These are phyloP conservation scores for Nemophila menziesii DNA, from an alignment of 257 asterid species.

Conservation along the genomic window DNA sequence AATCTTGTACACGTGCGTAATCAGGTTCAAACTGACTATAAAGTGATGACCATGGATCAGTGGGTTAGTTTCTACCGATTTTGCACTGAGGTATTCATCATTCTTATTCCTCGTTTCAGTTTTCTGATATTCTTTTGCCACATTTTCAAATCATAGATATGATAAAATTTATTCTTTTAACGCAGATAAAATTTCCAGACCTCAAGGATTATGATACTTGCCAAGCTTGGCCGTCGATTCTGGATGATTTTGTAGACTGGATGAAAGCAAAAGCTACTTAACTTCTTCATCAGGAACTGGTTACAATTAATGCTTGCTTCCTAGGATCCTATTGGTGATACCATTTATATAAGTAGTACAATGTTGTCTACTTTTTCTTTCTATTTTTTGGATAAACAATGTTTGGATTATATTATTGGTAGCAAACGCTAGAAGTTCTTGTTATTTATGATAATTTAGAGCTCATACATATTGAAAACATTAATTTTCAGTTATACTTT, in stretches of 20 bases:
- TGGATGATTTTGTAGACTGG: slow-evolving; percentile 36
- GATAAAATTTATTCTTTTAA: neutral
- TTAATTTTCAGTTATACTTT: neutral
- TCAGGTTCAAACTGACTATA: slow-evolving; percentile 72
- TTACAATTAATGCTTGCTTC: neutral
- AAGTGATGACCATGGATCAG: slow-evolving; percentile 82
- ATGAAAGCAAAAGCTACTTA: slow-evolving; percentile 18
- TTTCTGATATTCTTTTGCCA: neutral
- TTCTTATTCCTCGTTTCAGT: neutral
- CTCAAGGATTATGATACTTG: slow-evolving; percentile 20
- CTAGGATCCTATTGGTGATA: neutral
- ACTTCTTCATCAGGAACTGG: neutral
- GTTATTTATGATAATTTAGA: no score
- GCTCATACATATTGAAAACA: no score
- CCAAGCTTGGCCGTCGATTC: slow-evolving; percentile 35
- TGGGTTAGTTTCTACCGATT: slow-evolving; percentile 79
- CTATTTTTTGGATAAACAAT: neutral
- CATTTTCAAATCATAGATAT: neutral
- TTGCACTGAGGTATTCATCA: slow-evolving; percentile 56
- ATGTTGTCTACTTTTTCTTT: neutral
- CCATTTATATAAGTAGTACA: neutral
- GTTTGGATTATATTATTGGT: neutral
- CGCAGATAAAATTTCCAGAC: slow-evolving; percentile 30
- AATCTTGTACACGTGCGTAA: slow-evolving; percentile 5
- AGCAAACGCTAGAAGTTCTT: neutral